A percentile compares a stretch with the other conserved stretches of the same genome.
Conservation (phyloP, 1,284 basidiomycete species). For the Ganoderma boninense region DNA sequence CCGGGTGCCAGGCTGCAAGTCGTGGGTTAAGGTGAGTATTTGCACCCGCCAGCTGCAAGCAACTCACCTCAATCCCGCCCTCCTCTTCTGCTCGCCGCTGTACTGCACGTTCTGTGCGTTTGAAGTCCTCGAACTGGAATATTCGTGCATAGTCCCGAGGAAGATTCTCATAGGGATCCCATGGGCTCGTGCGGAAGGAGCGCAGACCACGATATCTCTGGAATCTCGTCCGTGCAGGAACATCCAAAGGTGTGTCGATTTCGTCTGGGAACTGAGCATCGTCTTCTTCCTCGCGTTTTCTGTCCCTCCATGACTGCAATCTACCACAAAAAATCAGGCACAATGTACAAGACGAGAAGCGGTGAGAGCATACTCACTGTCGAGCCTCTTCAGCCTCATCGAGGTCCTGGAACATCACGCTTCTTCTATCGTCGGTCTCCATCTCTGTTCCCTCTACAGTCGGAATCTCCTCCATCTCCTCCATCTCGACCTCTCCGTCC, state of each 20-base stretch:
- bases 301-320: constrained; percentile 72
- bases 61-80: constrained; percentile 69
- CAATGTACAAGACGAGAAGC: not conserved
- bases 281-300: constrained; percentile 76
- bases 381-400: constrained; percentile 85
- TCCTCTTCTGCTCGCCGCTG: constrained; percentile 71
- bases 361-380: constrained; percentile 62
- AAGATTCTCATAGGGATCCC: constrained; percentile 98
- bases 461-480: constrained; percentile 63
- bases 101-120: constrained; percentile 84
- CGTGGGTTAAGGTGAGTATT: not conserved
- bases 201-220: constrained; percentile 93
- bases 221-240: constrained; percentile 89
- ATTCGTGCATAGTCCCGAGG: constrained; percentile 95
- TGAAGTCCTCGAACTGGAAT: constrained; percentile 97
- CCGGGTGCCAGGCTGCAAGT: constrained; percentile 75
- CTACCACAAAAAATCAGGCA: constrained; percentile 47
- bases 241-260: constrained; percentile 93
- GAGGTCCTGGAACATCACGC: constrained; percentile 76
- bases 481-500: constrained; percentile 53
- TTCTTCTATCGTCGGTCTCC: constrained; percentile 68
- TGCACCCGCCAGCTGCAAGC: not conserved
- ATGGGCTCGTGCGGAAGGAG: constrained; percentile 94
- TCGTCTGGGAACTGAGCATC: constrained; percentile 95
- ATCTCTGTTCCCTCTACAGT: constrained; percentile 63